Evolutionary conservation across 768 basidiomycete species (phyloP).

Genomic region (Mycena belliarum): DNA sequence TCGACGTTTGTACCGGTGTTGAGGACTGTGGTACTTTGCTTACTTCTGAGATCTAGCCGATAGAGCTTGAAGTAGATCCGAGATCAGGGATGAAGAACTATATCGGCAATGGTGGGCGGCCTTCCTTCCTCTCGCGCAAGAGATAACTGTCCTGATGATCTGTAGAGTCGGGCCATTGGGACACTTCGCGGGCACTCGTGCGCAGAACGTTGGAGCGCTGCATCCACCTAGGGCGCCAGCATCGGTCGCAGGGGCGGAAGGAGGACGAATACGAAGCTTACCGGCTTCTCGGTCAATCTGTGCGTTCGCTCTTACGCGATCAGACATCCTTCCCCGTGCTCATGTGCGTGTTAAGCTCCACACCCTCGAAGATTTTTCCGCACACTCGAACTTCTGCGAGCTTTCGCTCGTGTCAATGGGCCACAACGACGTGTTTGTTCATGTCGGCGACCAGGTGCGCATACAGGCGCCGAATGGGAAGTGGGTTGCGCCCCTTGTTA

Average conservation of each 20-base stretch:
- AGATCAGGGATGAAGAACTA: conserved; percentile 94
- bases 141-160: neutral
- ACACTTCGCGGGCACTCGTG: conserved; percentile 80
- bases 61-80: conserved; percentile 83
- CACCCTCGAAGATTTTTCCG: conserved; percentile 84
- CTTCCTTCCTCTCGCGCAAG: neutral
- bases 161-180: conserved; percentile 75
- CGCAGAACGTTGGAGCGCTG: conserved; percentile 74
- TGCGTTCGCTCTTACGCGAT: conserved; percentile 35
- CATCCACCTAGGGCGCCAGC: conserved; percentile 73
- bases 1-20: conserved; percentile 54
- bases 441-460: conserved; percentile 81
- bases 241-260: conserved; percentile 58
- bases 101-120: conserved; percentile 70
- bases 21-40: neutral
- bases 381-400: conserved; percentile 92
- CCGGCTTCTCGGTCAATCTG: conserved; percentile 72
- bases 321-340: neutral
- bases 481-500: conserved; percentile 79
- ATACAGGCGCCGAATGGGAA: conserved; percentile 75
- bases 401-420: conserved; percentile 76
- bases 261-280: conserved; percentile 79
- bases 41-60: conserved; percentile 45
- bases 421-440: conserved; percentile 74
- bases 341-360: conserved; percentile 50